Percentiles rank a stretch among this genome's conserved stretches.
These are phyloP conservation scores for Rubroshorea leprosula DNA, from an alignment of 345 rosid species.

Conservation along the genomic window DNA sequence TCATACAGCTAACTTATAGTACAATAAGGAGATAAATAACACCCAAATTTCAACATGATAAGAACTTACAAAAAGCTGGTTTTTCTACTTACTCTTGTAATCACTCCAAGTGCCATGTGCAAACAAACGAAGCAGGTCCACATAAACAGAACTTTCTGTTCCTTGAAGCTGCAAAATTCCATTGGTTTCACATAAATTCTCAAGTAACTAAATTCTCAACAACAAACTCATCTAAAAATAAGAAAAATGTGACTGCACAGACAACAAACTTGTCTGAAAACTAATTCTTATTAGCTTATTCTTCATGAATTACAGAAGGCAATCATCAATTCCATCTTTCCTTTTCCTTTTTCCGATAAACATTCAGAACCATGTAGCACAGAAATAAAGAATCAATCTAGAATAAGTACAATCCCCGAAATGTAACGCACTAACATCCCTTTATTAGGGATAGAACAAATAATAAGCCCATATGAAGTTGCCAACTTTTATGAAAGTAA, in stretches of 20 bases:
- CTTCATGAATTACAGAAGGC: not conserved
- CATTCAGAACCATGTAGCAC: not conserved
- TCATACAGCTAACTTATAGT: not conserved
- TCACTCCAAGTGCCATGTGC: conserved; percentile 95
- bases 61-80: not conserved
- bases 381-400: not conserved
- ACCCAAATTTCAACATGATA: not conserved
- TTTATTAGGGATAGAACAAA: not conserved
- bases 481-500: not conserved
- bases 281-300: too few species aligned
- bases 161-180: conserved; percentile 70
- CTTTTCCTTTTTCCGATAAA: not conserved
- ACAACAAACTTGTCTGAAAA: too few species aligned
- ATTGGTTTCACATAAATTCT: conserved; percentile 3
- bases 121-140: conserved; percentile 68
- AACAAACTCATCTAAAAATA: not conserved
- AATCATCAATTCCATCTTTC: not conserved
- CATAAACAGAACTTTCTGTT: conserved; percentile 45
- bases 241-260: conserved; percentile 1
- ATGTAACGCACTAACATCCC: not conserved
- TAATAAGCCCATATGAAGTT: not conserved
- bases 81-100: conserved; percentile 64
- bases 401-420: not conserved
- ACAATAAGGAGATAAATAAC: not conserved
- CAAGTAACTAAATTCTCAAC: not conserved